Base-by-base conservation (phyloP, 176 grass and related monocot species). In the Avena sativa region DNA sequence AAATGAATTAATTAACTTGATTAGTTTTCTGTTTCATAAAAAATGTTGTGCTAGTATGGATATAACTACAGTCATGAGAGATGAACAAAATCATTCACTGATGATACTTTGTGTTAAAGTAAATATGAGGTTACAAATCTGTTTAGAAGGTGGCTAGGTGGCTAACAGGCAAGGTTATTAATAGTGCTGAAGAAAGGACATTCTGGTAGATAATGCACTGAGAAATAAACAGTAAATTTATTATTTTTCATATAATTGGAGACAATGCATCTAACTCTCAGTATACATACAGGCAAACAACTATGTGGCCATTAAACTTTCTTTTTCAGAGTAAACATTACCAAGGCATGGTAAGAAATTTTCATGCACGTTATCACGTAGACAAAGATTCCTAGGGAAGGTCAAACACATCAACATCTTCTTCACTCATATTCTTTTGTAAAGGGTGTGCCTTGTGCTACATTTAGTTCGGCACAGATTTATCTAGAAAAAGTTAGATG, bases 1-100 rank as follows among this genome's bases (percentile, higher is more conserved):
- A 68, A 86, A 86, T 84, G 48, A 92, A 86, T 64, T 17, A 12
- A 36, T 84, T 51, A 26, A 71, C 2, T 23, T 36, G 64, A 63
- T 48, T 85, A 30, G 8, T 58, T 83, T 74, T 82, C 32, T 48
- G 23, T 71, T 48, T 84, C 69, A 59, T 17, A 51, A 44, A 51
- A 44, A 74, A 81, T 20, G 28, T 14, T 48, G 49, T 51, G 19
- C 17, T 76, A 59, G 25, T 50, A 52, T 63, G 67, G 2, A 50
- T 16, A 74, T 82, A 78, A 19, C 44, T 62, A 63, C 28, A 9
- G 14, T 67, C 26, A 71, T 36, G 51, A 52, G 5, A 48, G 9
- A 53, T 71, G 11, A 79, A 51, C 23, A 87, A 65, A 64, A 50
- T 34, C 12, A 81, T 49, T 79, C 78, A 19, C 30, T 19, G 9